Conservation (phyloP, 768 basidiomycete genomes). For the Russula sp. region DNA sequence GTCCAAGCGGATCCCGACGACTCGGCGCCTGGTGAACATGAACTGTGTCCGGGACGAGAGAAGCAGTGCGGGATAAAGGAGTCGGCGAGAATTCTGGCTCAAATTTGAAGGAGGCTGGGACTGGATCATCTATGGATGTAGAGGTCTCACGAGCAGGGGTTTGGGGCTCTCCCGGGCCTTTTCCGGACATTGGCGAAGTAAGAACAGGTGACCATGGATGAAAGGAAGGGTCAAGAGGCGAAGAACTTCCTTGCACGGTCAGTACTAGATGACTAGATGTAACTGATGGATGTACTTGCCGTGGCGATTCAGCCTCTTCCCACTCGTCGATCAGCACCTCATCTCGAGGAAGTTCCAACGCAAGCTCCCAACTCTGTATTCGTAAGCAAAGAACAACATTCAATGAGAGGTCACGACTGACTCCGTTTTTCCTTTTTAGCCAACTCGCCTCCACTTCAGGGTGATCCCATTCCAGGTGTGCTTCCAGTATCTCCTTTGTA, state of each 20-base stretch:
- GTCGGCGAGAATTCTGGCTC: neutral
- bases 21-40: neutral
- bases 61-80: neutral
- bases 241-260: neutral
- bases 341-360: conserved; percentile 4
- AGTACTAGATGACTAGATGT: neutral
- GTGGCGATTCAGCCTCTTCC: neutral
- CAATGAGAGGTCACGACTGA: conserved; percentile 14
- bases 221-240: neutral
- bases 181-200: neutral
- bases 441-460: conserved; percentile 33
- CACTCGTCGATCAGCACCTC: neutral
- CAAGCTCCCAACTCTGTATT: conserved; percentile 6
- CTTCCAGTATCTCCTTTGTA: conserved; percentile 37
- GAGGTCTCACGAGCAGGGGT: neutral
- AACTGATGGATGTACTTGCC: neutral
- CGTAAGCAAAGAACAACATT: neutral
- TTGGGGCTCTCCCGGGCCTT: neutral
- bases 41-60: neutral
- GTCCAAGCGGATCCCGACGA: conserved; percentile 23
- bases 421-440: conserved; percentile 24
- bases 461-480: conserved; percentile 48
- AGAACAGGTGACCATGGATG: neutral
- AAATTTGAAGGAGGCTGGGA: neutral
- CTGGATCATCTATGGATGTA: neutral